phyloP scores from a whole-genome alignment of 176 grass and related monocot genomes.

The Hyparrhenia diplandra region DNA sequence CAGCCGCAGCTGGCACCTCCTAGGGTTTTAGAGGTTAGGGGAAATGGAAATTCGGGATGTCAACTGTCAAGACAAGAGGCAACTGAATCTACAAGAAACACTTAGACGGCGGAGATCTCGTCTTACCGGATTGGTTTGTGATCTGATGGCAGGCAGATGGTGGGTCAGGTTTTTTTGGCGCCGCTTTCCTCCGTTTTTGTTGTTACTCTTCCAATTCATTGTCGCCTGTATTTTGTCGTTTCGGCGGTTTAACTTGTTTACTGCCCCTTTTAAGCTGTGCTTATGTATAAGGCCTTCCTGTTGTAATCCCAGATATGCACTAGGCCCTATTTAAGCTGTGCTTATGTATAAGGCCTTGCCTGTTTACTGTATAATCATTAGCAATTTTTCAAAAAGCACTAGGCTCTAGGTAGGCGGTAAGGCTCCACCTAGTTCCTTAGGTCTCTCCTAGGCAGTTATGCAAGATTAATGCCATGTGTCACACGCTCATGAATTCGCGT shows the following conservation, averaged over 20 bases:
- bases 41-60: not conserved
- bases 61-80: not conserved
- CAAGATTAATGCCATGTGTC: not conserved
- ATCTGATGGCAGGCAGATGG: not conserved
- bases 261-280: not conserved
- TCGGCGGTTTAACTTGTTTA: not conserved
- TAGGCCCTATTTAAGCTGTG: too few species aligned
- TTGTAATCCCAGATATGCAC: too few species aligned
- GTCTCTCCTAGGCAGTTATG: not conserved
- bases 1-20: not conserved
- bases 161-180: not conserved
- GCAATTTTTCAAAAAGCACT: not conserved
- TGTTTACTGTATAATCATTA: not conserved
- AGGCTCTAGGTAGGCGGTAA: not conserved
- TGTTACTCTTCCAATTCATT: not conserved
- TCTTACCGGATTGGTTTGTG: not conserved
- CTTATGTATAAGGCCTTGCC: conserved; percentile 27
- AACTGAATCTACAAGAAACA: not conserved
- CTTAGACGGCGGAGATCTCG: not conserved
- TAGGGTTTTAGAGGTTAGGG: conserved; percentile 25
- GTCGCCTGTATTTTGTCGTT: not conserved
- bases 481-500: not conserved
- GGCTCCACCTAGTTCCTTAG: not conserved
- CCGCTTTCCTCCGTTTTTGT: not conserved
- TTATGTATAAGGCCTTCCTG: not conserved